Conservation (phyloP, 2,329 filamentous ascomycete genomes). For the Fusarium austroafricanum region DNA sequence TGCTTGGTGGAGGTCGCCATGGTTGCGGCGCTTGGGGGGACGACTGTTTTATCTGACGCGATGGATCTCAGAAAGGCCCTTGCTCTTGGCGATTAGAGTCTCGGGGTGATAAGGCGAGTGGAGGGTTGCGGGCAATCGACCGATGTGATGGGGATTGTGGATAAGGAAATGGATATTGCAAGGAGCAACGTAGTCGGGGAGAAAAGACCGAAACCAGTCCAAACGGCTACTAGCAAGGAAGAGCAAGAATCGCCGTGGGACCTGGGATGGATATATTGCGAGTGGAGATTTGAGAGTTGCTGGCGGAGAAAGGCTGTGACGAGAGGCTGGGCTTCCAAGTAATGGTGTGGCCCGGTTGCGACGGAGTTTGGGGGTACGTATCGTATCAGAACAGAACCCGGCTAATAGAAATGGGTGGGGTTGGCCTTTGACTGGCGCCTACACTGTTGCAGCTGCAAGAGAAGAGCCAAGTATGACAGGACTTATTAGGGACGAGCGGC, state of each 20-base stretch:
- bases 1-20: constrained; percentile 53
- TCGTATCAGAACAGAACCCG: constrained; percentile 32
- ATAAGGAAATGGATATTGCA: constrained; percentile 32
- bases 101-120: constrained; percentile 44
- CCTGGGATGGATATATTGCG: constrained; percentile 44
- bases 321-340: constrained; percentile 45
- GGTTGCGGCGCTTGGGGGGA: constrained; percentile 47
- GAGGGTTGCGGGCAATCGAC: constrained; percentile 42
- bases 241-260: constrained; percentile 34
- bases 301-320: constrained; percentile 27
- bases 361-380: constrained; percentile 39
- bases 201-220: constrained; percentile 37
- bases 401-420: constrained; percentile 33
- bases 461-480: constrained; percentile 22
- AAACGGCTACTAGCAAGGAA: constrained; percentile 48
- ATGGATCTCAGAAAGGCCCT: constrained; percentile 41
- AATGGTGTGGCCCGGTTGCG: constrained; percentile 44
- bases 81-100: constrained; percentile 39
- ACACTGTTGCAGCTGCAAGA: constrained; percentile 16
- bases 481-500: constrained; percentile 29
- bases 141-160: constrained; percentile 43
- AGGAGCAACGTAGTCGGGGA: constrained; percentile 38
- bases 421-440: constrained; percentile 29
- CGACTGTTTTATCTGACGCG: constrained; percentile 50
- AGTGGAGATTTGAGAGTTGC: constrained; percentile 45